Percentiles rank a stretch among this genome's conserved stretches.
Conservation (phyloP, 1,139 yeast genomes). For the Pichia sp. region DNA sequence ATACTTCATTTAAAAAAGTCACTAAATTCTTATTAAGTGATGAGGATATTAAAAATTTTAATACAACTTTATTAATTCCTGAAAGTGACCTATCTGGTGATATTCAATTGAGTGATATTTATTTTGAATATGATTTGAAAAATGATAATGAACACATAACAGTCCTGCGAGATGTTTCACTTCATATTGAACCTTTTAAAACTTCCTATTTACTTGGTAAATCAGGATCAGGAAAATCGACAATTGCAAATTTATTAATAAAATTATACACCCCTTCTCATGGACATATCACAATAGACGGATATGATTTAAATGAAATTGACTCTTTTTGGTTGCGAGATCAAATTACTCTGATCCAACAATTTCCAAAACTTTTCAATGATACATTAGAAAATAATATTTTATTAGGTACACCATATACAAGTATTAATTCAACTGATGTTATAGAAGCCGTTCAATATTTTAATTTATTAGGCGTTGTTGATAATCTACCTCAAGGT, state of each 20-base stretch:
- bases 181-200: constrained; percentile 41
- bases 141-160: neutral
- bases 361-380: constrained; percentile 58
- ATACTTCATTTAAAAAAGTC: constrained; percentile 49
- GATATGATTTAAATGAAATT: constrained; percentile 38
- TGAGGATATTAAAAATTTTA: constrained; percentile 12
- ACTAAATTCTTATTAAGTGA: constrained; percentile 25
- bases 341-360: constrained; percentile 69
- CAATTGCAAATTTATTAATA: constrained; percentile 58
- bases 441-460: constrained; percentile 42
- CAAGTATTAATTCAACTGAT: constrained; percentile 5
- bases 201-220: constrained; percentile 68
- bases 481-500: constrained; percentile 46
- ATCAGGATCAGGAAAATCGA: constrained; percentile 92
- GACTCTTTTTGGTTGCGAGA: constrained; percentile 49
- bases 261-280: constrained; percentile 41
- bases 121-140: constrained; percentile 43
- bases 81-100: constrained; percentile 32
- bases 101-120: constrained; percentile 45
- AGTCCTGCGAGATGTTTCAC: constrained; percentile 37
- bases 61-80: constrained; percentile 17
- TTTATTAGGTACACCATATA: constrained; percentile 34
- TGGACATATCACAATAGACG: constrained; percentile 56
- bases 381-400: constrained; percentile 62
- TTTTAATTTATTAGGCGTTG: constrained; percentile 44